Conservation (phyloP, 2,329 filamentous ascomycete species). For the Colletotrichum neosansevieriae region DNA sequence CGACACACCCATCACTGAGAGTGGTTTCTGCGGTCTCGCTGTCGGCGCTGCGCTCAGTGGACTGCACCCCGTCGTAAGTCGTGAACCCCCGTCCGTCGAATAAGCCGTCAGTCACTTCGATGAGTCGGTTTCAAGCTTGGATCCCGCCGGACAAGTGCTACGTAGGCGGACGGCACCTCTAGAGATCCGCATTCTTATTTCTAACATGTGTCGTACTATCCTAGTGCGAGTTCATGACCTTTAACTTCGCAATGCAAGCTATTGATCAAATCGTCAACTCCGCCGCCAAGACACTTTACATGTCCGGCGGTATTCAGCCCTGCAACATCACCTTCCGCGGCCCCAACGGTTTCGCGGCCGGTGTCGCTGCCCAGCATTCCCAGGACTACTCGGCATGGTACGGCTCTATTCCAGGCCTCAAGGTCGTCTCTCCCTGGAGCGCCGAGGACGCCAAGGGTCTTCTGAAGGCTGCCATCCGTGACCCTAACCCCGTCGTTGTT, state of each 20-base stretch:
- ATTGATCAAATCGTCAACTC: conserved; percentile 99
- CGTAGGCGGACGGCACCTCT: background rate
- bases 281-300: conserved; percentile 98
- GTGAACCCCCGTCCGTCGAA: background rate
- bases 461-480: conserved; percentile 96
- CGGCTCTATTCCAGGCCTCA: conserved; percentile 95
- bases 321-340: conserved; percentile 99
- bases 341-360: conserved; percentile 96
- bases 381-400: conserved; percentile 99
- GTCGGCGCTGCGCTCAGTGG: conserved; percentile 95
- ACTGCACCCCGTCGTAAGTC: conserved; percentile 89
- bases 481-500: conserved; percentile 96
- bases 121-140: background rate
- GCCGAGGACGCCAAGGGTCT: conserved; percentile 98
- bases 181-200: background rate
- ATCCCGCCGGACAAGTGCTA: background rate
- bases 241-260: conserved; percentile 99
- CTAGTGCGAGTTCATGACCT: conserved; percentile 99
- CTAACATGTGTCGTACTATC: conserved; percentile 8
- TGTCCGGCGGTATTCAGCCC: conserved; percentile 99
- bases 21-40: conserved; percentile 92
- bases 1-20: conserved; percentile 98
- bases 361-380: conserved; percentile 97
- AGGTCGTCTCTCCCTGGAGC: conserved; percentile 97
- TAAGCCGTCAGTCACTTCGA: background rate